Evolutionary conservation across 2,329 filamentous ascomycete genomes (phyloP).

Genomic region (Cadophora luteo-olivacea): DNA sequence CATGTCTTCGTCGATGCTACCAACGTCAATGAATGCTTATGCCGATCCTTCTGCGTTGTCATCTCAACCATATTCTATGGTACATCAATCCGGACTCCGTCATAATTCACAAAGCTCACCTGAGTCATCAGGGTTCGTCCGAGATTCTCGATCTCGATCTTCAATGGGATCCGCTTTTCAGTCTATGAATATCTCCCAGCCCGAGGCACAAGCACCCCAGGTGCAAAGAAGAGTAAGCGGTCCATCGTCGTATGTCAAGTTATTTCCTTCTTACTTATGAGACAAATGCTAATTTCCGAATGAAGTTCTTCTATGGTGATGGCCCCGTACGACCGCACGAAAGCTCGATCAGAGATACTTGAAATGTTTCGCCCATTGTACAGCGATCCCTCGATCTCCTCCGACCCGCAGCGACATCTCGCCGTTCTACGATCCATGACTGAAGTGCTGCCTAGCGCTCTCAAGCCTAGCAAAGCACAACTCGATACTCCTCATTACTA

Average conservation of each 20-base stretch:
- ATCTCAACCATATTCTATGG: constrained; percentile 46
- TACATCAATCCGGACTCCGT: constrained; percentile 45
- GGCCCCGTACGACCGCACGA: constrained; percentile 45
- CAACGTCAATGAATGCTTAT: constrained; percentile 42
- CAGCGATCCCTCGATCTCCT: constrained; percentile 43
- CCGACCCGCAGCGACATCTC: constrained; percentile 47
- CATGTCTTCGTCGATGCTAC: constrained; percentile 43
- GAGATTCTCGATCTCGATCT: constrained; percentile 44
- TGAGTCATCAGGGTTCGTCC: constrained; percentile 45
- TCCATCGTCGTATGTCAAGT: constrained; percentile 31
- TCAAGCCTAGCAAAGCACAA: constrained; percentile 49
- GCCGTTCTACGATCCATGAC: constrained; percentile 40
- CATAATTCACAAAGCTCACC: constrained; percentile 47
- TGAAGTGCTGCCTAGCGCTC: constrained; percentile 44
- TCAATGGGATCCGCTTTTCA: constrained; percentile 45
- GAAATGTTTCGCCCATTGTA: constrained; percentile 47
- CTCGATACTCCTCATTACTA: constrained; percentile 50
- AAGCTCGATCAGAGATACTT: constrained; percentile 46
- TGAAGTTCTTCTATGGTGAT: constrained; percentile 42
- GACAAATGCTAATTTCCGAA: constrained; percentile 29
- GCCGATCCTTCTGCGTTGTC: constrained; percentile 41
- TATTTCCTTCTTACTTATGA: background rate
- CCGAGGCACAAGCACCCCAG: constrained; percentile 34
- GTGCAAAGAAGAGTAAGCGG: constrained; percentile 32
- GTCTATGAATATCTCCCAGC: constrained; percentile 41